A percentile compares a stretch with the other conserved stretches of the same genome.
These are phyloP conservation scores for Catenaria anguillulae DNA, from an alignment of 371 early-diverging fungal genomes.

Conservation along the genomic window DNA sequence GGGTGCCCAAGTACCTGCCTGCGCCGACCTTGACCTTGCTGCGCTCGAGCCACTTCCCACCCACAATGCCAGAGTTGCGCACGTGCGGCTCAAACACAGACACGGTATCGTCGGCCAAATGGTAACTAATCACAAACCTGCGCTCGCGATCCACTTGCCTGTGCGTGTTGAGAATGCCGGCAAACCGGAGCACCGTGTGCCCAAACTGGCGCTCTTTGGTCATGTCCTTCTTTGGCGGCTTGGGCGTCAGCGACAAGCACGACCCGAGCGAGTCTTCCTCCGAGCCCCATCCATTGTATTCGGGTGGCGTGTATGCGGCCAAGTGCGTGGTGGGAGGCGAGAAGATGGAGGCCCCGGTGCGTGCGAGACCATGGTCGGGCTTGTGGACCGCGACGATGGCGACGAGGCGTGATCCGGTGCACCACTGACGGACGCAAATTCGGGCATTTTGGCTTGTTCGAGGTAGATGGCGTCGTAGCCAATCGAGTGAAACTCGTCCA, in stretches of 20 bases:
- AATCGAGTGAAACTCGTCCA: slow-evolving; percentile 1
- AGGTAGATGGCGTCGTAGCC: slow-evolving; percentile 2
- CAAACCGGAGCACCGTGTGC: slow-evolving; percentile 24
- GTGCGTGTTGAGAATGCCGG: slow-evolving; percentile 19
- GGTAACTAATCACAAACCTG: slow-evolving; percentile 28
- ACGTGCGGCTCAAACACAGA: slow-evolving; percentile 32
- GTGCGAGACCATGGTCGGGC: no score
- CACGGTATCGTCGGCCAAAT: slow-evolving; percentile 30
- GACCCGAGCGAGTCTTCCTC: slow-evolving; percentile 5
- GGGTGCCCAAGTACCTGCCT: slow-evolving; percentile 12
- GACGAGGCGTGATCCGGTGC: no score
- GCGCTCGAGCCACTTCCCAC: slow-evolving; percentile 38
- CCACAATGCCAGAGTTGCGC: slow-evolving; percentile 23
- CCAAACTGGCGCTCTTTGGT: slow-evolving; percentile 26
- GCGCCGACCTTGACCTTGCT: slow-evolving; percentile 17
- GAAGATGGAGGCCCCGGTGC: no score
- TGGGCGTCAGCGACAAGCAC: slow-evolving; percentile 1
- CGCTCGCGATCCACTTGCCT: slow-evolving; percentile 31
- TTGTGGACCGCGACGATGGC: no score
- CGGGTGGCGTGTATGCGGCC: background rate
- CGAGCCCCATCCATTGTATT: slow-evolving; percentile 3
- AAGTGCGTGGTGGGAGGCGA: no score
- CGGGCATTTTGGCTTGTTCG: background rate
- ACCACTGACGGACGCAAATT: no score
- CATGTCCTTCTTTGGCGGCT: slow-evolving; percentile 21